These are phyloP conservation scores for Elasticomyces elasticus DNA, from an alignment of 495 filamentous ascomycete species.

Conservation along the genomic window DNA sequence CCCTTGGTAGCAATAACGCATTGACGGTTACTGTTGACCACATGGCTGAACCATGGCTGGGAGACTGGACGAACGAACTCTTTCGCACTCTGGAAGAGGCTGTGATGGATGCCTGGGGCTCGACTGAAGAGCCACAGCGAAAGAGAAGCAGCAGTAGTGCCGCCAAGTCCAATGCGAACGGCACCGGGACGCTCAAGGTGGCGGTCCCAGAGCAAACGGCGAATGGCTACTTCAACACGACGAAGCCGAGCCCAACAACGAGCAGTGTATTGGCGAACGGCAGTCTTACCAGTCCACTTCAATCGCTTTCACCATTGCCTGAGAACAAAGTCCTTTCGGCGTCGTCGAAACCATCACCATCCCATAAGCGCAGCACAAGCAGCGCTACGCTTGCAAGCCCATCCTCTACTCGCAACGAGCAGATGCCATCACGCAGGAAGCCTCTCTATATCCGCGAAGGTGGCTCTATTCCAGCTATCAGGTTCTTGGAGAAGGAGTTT, in stretches of 20 bases:
- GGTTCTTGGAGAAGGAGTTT: slow-evolving; percentile 94
- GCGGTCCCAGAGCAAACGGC: background rate
- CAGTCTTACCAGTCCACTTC: slow-evolving; percentile 16
- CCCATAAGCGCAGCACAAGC: background rate
- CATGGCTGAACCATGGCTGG: slow-evolving; percentile 91
- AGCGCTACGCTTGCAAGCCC: background rate
- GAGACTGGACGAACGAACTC: slow-evolving; percentile 81
- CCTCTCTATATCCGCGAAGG: slow-evolving; percentile 93
- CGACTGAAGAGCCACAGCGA: slow-evolving; percentile 26
- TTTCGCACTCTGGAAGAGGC: slow-evolving; percentile 83
- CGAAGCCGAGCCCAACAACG: slow-evolving; percentile 32
- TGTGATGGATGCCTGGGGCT: slow-evolving; percentile 71
- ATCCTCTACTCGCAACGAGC: slow-evolving; percentile 1
- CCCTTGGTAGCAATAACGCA: slow-evolving; percentile 66
- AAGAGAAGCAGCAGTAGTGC: background rate
- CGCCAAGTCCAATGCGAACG: background rate
- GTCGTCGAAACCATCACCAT: background rate
- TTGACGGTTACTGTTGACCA: slow-evolving; percentile 79
- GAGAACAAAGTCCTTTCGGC: background rate
- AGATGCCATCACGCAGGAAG: slow-evolving; percentile 31
- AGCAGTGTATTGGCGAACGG: slow-evolving; percentile 49
- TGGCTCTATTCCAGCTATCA: slow-evolving; percentile 82
- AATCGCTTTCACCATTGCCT: slow-evolving; percentile 1
- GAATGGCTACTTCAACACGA: slow-evolving; percentile 4
- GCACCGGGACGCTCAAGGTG: background rate